phyloP scores from a whole-genome alignment of 208 protist species.

The Leishmania braziliensis region DNA sequence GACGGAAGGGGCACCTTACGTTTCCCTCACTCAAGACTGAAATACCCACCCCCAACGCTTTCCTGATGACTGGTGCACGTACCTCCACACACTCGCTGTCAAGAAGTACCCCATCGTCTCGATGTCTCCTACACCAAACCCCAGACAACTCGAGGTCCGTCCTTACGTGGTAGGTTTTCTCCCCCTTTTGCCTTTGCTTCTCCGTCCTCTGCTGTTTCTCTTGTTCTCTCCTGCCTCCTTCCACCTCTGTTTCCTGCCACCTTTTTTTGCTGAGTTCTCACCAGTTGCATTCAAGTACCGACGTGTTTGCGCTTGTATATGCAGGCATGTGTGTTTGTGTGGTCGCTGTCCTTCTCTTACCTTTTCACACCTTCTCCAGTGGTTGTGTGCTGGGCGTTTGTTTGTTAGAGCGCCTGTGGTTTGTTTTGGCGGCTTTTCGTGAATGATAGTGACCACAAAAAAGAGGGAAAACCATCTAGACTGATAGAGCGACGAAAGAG shows the following conservation, averaged over 20 bases:
- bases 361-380: neutral
- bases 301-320: neutral
- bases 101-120: neutral
- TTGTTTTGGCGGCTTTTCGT: neutral
- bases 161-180: neutral
- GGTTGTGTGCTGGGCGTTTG: neutral
- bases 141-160: neutral
- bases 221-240: neutral
- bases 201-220: neutral
- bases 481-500: neutral
- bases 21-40: neutral
- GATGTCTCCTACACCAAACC: neutral
- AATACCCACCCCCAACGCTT: neutral
- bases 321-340: neutral
- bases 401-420: neutral
- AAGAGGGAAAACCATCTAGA: neutral
- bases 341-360: neutral
- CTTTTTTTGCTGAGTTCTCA: neutral
- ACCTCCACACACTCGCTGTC: neutral
- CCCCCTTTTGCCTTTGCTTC: neutral
- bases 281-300: neutral
- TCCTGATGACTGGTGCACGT: neutral
- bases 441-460: neutral
- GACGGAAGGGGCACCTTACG: neutral
- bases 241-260: slow-evolving; percentile 8